Evolutionary conservation across 495 filamentous ascomycete genomes (phyloP), one percentile per base, ranked within the genome.

Genomic region (Talaromyces trachyspermus): DNA sequence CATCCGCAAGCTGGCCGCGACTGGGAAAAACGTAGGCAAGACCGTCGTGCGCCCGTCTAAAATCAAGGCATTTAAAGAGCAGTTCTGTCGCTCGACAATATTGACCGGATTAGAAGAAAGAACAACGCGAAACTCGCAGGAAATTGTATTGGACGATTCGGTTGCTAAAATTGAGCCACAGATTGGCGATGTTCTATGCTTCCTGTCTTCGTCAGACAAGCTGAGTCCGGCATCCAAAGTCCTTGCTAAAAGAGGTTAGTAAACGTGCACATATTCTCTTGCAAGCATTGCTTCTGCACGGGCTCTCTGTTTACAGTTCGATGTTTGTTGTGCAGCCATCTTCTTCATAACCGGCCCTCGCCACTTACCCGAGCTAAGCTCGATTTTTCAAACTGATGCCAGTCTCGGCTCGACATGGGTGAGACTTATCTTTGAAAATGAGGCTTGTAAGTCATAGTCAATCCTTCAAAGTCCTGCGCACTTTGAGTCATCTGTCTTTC

Each of bases 391-490:
- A 9, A n/a, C 7, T 17, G 19, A 15, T 36, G 10, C 12, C 12
- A 33, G 14, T 17, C 25, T 18, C 17, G 32, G 44, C 32, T 54
- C 51, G 18, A 46, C 50, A n/a, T 57, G 49, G 49, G 51, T 56
- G 7, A 49, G 55, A 25, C 49, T 32, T 27, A 44, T 60, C 33
- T 52, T 60, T 15, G 42, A 26, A 46, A 54, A 60, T 51, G 54
- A 60, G 53, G 55, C 57, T 39, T 60, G 57, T 60, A 32, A 57
- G 57, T 41, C 26, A 19, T 15, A 1, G 3, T 12, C 30, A 26
- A 20, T 8, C 19, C 15, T 54, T 19, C 7, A 39, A 12, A 11
- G 23, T n/a, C 15, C 22, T 11, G n/a, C n/a, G n/a, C n/a, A n/a
- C n/a, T n/a, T n/a, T n/a, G n/a, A n/a, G n/a, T n/a, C n/a, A n/a